Evolutionary conservation across 345 rosid species (phyloP).

Genomic region (Zanthoxylum bungeanum): DNA sequence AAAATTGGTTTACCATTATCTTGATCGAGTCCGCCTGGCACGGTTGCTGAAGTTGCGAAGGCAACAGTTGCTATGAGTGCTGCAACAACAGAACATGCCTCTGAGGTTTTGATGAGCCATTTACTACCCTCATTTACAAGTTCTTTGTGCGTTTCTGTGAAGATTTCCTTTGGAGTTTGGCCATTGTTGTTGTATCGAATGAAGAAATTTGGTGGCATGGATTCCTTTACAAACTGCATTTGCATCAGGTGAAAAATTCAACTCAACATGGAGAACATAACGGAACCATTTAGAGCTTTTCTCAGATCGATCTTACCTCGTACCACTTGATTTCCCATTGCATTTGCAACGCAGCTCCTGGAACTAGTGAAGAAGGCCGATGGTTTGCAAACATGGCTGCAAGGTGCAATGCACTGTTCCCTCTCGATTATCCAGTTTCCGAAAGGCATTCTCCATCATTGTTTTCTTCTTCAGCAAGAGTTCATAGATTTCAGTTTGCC

Average conservation of each 20-base stretch:
- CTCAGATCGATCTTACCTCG: too few species aligned
- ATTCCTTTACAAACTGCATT: conserved; percentile 19
- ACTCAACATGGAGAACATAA: neutral
- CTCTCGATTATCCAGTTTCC: conserved; percentile 14
- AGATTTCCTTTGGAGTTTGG: conserved; percentile 12
- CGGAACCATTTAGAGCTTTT: too few species aligned
- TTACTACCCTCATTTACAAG: conserved; percentile 10
- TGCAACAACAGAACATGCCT: conserved; percentile 22
- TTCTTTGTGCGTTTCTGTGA: neutral
- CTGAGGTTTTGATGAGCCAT: conserved; percentile 23
- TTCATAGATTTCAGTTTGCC: conserved; percentile 10
- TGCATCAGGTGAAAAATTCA: too few species aligned
- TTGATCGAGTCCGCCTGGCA: conserved; percentile 8
- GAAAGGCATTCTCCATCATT: neutral
- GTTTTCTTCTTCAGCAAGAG: neutral
- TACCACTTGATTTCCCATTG: conserved; percentile 34
- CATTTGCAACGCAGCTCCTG: conserved; percentile 25
- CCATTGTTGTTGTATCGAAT: conserved; percentile 7
- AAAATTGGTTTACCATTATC: neutral
- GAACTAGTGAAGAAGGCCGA: conserved; percentile 18
- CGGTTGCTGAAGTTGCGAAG: conserved; percentile 17
- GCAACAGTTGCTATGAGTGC: conserved; percentile 25
- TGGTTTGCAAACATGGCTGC: conserved; percentile 10
- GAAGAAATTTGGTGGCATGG: conserved; percentile 16
- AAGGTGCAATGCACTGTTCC: conserved; percentile 27